Conservation (phyloP, 1,284 basidiomycete species). For the Ganoderma resinaceum region DNA sequence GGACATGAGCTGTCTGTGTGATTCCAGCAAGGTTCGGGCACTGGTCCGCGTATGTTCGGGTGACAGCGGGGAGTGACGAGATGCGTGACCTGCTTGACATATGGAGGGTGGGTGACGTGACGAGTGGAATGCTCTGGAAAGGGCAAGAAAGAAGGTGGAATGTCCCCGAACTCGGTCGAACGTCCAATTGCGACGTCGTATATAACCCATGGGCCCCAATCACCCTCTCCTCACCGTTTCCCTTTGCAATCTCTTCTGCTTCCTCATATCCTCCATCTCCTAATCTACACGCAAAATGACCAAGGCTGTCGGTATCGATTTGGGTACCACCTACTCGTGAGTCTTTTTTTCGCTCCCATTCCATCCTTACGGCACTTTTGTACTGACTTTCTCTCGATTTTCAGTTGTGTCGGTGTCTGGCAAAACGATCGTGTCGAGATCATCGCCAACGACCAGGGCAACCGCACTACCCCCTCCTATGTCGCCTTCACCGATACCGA, state of each 20-base stretch:
- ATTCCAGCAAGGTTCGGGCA: slow-evolving; percentile 2
- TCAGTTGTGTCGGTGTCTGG: slow-evolving; percentile 92
- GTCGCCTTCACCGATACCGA: slow-evolving; percentile 98
- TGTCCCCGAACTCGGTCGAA: slow-evolving; percentile 31
- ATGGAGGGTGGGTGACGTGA: slow-evolving; percentile 26
- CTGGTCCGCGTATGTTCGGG: slow-evolving; percentile 7
- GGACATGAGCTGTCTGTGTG: not conserved
- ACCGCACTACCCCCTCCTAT: slow-evolving; percentile 98
- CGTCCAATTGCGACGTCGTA: slow-evolving; percentile 16
- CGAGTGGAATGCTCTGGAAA: slow-evolving; percentile 32
- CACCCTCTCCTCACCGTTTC: slow-evolving; percentile 19
- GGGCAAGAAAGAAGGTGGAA: slow-evolving; percentile 33
- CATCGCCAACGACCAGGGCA: slow-evolving; percentile 98
- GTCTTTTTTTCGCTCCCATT: slow-evolving; percentile 40
- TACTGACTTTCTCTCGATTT: slow-evolving; percentile 25
- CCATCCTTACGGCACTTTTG: not conserved
- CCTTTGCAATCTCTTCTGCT: slow-evolving; percentile 28
- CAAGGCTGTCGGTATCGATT: slow-evolving; percentile 95
- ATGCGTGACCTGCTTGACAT: slow-evolving; percentile 25
- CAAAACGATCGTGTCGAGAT: slow-evolving; percentile 99
- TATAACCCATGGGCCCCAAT: slow-evolving; percentile 24
- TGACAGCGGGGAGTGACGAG: not conserved
- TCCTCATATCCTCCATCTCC: slow-evolving; percentile 23
- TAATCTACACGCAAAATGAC: slow-evolving; percentile 34
- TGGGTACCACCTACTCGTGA: slow-evolving; percentile 91